Evolutionary conservation across 148 eudicot species (phyloP).

Genomic region (Pouteria glomerata): DNA sequence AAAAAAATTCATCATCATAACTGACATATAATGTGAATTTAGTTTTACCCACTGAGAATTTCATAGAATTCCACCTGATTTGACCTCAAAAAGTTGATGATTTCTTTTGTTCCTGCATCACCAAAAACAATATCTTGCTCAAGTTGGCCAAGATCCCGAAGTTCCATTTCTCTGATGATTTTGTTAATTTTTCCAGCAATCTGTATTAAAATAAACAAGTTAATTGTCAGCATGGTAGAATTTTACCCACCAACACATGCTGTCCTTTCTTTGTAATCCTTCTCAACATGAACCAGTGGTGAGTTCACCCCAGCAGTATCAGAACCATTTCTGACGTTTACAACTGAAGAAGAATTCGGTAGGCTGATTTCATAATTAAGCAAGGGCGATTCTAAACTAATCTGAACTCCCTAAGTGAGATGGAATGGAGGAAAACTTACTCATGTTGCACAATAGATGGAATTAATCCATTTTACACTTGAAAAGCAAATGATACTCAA

Average conservation of each 20-base stretch:
- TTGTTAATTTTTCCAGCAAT: conserved; percentile 88
- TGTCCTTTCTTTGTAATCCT: background rate
- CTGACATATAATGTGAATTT: background rate
- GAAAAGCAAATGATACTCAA: background rate
- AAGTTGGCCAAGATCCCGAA: conserved; percentile 92
- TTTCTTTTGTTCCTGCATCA: conserved; percentile 92
- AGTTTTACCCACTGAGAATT: too few relatives aligned
- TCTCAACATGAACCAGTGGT: background rate
- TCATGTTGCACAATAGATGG: too few relatives aligned
- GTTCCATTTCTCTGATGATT: conserved; percentile 66
- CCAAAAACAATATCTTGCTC: conserved; percentile 99
- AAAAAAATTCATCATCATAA: background rate
- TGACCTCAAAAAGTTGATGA: conserved; percentile 66
- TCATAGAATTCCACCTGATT: conserved; percentile 45
- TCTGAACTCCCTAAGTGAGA: background rate
- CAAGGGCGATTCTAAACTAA: background rate
- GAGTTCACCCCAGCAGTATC: too few relatives aligned
- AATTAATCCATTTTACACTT: too few relatives aligned
- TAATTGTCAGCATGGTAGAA: background rate
- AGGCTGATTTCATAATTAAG: background rate
- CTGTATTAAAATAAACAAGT: conserved; percentile 30
- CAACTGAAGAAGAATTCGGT: background rate
- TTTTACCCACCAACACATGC: background rate
- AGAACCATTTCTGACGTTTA: background rate
- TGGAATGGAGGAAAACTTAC: too few relatives aligned